These are phyloP conservation scores for Lichtheimia hyalospora DNA, from an alignment of 371 early-diverging fungal genomes.

Conservation along the genomic window DNA sequence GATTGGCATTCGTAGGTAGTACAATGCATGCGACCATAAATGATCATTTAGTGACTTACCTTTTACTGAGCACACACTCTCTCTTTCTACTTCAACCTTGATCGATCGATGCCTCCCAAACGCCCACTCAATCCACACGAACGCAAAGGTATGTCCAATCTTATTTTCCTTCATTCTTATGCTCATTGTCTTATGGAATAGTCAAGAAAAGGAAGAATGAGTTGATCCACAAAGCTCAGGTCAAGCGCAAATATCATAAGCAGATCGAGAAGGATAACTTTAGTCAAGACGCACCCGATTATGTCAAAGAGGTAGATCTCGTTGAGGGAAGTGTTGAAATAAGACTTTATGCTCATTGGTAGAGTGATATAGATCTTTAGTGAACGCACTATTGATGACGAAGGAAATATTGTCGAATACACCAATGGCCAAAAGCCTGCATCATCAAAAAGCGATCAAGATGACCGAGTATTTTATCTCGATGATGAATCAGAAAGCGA, in stretches of 20 bases:
- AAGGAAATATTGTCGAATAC: slow-evolving; percentile 58
- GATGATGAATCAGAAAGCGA: slow-evolving; percentile 28
- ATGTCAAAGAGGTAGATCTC: slow-evolving; percentile 46
- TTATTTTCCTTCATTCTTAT: not conserved
- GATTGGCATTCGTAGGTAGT: not conserved
- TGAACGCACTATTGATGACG: slow-evolving; percentile 59
- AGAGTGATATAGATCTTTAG: slow-evolving; percentile 51
- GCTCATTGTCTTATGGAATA: slow-evolving; percentile 10
- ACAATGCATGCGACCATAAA: no score
- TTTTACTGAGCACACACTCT: not conserved
- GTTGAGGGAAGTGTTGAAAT: not conserved
- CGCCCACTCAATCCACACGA: slow-evolving; percentile 8
- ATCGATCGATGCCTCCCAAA: slow-evolving; percentile 6
- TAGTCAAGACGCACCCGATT: slow-evolving; percentile 41
- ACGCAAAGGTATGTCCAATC: slow-evolving; percentile 3
- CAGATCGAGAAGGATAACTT: slow-evolving; percentile 33
- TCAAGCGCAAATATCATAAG: slow-evolving; percentile 63
- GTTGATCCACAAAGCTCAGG: slow-evolving; percentile 60
- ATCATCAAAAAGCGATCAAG: slow-evolving; percentile 11
- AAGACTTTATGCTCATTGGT: no score
- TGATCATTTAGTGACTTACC: no score
- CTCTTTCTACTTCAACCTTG: not conserved
- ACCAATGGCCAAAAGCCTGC: slow-evolving; percentile 9
- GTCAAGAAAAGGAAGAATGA: slow-evolving; percentile 58
- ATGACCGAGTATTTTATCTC: slow-evolving; percentile 31